phyloP scores from a whole-genome alignment of 768 basidiomycete species.

The Pisolithus orientalis region DNA sequence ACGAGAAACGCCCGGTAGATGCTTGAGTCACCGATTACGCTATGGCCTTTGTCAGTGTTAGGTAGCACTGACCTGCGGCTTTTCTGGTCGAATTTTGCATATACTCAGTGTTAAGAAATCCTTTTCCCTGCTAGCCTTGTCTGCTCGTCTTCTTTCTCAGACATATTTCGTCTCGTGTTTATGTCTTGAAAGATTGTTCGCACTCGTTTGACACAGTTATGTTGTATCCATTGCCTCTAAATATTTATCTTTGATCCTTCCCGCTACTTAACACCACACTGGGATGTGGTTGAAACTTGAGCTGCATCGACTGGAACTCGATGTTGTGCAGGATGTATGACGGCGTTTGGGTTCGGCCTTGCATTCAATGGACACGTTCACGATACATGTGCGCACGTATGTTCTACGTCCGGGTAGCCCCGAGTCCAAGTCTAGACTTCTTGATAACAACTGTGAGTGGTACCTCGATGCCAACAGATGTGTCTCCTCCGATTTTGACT shows the following conservation, averaged over 20 bases:
- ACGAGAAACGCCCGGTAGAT: slow-evolving; percentile 6
- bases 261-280: neutral
- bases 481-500: slow-evolving; percentile 57
- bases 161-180: too few relatives aligned
- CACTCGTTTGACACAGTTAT: too few relatives aligned
- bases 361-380: too few relatives aligned
- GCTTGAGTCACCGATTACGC: neutral
- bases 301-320: too few relatives aligned
- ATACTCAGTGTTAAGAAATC: too few relatives aligned
- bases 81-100: neutral
- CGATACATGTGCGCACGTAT: too few relatives aligned
- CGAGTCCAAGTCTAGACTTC: slow-evolving; percentile 77
- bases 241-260: neutral
- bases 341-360: too few relatives aligned
- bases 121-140: too few relatives aligned
- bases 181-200: too few relatives aligned
- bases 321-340: too few relatives aligned
- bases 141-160: too few relatives aligned
- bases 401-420: slow-evolving; percentile 37
- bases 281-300: neutral
- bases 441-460: slow-evolving; percentile 85
- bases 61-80: neutral
- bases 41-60: neutral
- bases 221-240: too few relatives aligned
- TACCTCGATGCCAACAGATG: slow-evolving; percentile 55